Evolutionary conservation across 768 basidiomycete genomes (phyloP).

Genomic region (Thelephora ganbajun): DNA sequence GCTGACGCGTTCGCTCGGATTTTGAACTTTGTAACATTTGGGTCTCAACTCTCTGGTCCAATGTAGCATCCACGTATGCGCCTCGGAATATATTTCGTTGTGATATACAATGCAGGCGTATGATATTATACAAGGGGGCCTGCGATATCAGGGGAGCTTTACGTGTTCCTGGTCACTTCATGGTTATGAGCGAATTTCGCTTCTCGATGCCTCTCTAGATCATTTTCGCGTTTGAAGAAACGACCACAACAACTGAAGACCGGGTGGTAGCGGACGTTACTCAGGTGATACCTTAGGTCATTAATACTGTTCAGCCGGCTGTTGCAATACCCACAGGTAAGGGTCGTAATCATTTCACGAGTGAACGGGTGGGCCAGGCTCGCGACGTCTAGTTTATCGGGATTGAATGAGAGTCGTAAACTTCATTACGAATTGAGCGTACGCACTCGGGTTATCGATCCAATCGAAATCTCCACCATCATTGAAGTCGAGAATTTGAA

Average conservation of each 20-base stretch:
- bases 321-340: constrained; percentile 16
- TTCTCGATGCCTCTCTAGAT: constrained; percentile 10
- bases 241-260: constrained; percentile 17
- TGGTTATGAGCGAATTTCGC: no score
- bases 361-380: constrained; percentile 13
- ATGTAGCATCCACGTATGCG: no score
- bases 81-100: no score
- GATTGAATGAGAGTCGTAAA: background rate
- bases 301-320: constrained; percentile 12
- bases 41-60: no score
- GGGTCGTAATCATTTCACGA: constrained; percentile 10
- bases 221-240: constrained; percentile 13
- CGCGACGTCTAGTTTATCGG: constrained; percentile 5
- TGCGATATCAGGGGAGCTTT: no score
- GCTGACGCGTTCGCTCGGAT: no score
- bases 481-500: background rate
- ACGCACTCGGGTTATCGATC: constrained; percentile 10
- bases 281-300: constrained; percentile 15
- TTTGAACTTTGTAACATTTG: no score
- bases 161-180: no score
- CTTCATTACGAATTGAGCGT: background rate
- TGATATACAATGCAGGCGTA: no score
- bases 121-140: no score
- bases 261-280: constrained; percentile 9
- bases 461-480: constrained; percentile 6